Percentiles rank a stretch among this genome's conserved stretches.
Conservation (phyloP, 2,329 filamentous ascomycete species). For the Pochonia chlamydosporia region DNA sequence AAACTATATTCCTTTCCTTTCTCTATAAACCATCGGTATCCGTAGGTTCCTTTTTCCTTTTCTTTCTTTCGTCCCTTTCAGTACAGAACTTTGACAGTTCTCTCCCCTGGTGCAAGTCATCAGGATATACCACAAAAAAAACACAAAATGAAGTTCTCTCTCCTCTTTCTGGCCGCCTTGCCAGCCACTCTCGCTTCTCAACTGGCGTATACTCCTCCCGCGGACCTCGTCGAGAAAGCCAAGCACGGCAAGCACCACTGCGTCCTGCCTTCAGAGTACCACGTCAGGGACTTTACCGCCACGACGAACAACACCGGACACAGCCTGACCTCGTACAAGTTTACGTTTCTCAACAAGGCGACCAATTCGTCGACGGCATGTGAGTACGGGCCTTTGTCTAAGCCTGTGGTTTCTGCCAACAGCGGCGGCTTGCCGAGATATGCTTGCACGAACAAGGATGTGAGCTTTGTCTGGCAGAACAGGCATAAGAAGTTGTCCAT, state of each 20-base stretch:
- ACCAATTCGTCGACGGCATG: conserved; percentile 37
- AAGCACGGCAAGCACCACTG: conserved; percentile 22
- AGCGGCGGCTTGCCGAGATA: conserved; percentile 27
- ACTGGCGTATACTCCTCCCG: conserved; percentile 21
- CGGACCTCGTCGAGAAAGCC: conserved; percentile 18
- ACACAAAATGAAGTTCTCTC: conserved; percentile 9
- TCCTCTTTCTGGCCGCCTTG: conserved; percentile 8
- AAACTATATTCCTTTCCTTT: neutral
- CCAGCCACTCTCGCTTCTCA: conserved; percentile 15
- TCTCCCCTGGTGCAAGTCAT: neutral
- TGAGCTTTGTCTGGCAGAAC: conserved; percentile 38
- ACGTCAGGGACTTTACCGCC: conserved; percentile 31
- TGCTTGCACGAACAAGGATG: conserved; percentile 32
- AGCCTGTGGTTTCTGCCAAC: conserved; percentile 23
- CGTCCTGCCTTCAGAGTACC: conserved; percentile 31
- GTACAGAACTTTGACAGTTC: neutral
- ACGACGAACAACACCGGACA: conserved; percentile 27
- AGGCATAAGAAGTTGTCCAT: conserved; percentile 28
- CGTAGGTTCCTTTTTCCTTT: no score
- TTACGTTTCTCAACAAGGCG: conserved; percentile 34
- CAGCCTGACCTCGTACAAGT: conserved; percentile 27
- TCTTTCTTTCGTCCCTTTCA: neutral
- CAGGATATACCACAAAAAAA: neutral
- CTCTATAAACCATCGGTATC: neutral
- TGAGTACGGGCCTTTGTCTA: conserved; percentile 36